Conservation (phyloP, 805 yeast genomes). For the Yamadazyma takamatsuzukensis region DNA sequence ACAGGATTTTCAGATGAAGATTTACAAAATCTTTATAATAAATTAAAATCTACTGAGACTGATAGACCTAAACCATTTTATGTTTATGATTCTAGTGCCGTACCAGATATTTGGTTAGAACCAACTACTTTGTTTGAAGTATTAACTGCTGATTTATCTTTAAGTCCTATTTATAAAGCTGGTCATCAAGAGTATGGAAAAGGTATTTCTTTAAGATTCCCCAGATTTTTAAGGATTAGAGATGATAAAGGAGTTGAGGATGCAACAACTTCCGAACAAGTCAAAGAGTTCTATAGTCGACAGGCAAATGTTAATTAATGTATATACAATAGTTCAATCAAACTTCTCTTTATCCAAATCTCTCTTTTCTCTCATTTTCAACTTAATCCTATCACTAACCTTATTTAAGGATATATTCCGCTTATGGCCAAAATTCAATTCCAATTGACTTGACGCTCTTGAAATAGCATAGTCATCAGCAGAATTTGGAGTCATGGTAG, state of each 20-base stretch:
- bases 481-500: slow-evolving; percentile 24
- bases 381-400: slow-evolving; percentile 32
- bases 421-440: slow-evolving; percentile 25
- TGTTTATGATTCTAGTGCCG: slow-evolving; percentile 64
- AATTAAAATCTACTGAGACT: slow-evolving; percentile 65
- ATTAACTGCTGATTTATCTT: slow-evolving; percentile 82
- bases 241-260: slow-evolving; percentile 86
- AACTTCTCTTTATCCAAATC: slow-evolving; percentile 3
- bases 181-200: slow-evolving; percentile 69
- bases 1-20: slow-evolving; percentile 92
- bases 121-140: slow-evolving; percentile 85
- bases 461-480: slow-evolving; percentile 29
- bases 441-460: slow-evolving; percentile 10
- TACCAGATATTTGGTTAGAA: slow-evolving; percentile 94
- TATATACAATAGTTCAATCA: not conserved
- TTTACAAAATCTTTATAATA: slow-evolving; percentile 55
- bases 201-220: slow-evolving; percentile 86
- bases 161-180: slow-evolving; percentile 87
- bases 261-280: slow-evolving; percentile 81
- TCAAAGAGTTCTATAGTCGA: slow-evolving; percentile 75
- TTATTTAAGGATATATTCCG: slow-evolving; percentile 10
- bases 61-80: slow-evolving; percentile 62
- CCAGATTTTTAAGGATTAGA: slow-evolving; percentile 76
- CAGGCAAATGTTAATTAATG: slow-evolving; percentile 44
- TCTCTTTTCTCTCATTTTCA: slow-evolving; percentile 34